Base-by-base conservation (phyloP, 1,139 yeast genomes). In the Pichia sp. region DNA sequence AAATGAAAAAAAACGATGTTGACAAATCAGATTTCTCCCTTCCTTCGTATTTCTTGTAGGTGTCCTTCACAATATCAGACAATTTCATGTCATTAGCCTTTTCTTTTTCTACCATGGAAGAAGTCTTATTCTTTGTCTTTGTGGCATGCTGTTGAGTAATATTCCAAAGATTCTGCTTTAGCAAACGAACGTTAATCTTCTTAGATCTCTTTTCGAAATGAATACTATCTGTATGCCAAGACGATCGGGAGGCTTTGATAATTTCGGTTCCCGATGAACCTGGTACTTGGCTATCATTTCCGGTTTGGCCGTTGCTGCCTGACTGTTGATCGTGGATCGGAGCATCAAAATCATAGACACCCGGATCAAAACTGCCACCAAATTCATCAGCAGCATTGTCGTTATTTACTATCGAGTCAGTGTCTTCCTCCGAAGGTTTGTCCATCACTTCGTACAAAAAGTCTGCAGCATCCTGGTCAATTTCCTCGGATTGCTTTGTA, bases 131-230 rank as follows among this genome's bases (percentile, higher is more conserved):
- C 13, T 44, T 44, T 8, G 26, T 6, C 47, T 26, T n/a, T 19
- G 11, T 16, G 40, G 58, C 51, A 34, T 52, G 32, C 47, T 51
- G 19, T 40, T 51, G 45, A 45, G 54, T 57, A 8, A 58, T 55
- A 40, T 76, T 76, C 97, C 98, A 93, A 47, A 93, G 67, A 65
- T 90, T 90, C 59, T 87, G 89, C 70, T 93, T 93, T 57, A 93
- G 75, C 42, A 78, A 73, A 62, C 82, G 82, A 47, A 93, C 87
- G 67, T 93, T 95, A 19, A 93, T 96, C 61, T 85, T 79, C 68
- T 90, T 92, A 3, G 97, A 93, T 3, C 84, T 82, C 54, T 87
- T 77, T 1, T 97, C 88, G 64, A 85, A 90, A 59, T 79, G 83
- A 49, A 90, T 54, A 8, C n/a, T 49, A 10, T 54, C 57, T 15